Evolutionary conservation across 371 early-diverging fungal genomes (phyloP), one percentile per base, ranked within the genome.

Genomic region (Nematocida sp.): DNA sequence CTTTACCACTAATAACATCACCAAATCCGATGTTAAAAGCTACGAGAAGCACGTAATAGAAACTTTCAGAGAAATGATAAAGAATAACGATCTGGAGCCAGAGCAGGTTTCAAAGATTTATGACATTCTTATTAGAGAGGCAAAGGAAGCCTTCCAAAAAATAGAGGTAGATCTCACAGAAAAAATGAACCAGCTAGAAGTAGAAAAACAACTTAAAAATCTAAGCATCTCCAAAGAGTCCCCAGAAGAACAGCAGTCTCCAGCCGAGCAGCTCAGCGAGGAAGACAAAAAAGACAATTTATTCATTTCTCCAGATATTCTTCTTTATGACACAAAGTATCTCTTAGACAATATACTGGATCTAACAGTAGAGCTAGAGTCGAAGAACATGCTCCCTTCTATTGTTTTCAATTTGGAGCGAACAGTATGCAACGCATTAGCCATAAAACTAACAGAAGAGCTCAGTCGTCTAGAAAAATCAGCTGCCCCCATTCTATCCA

Each of bases 381-480:
- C 77, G 36, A 50, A 75, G 38, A 61, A 86, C 45, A 83, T 82
- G 78, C 80, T 86, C 0, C 87, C 87, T 9, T 87, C 84, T 42
- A 85, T 87, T 51, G 75, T 86, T 33, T 87, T 87, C 61, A 84
- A 84, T 68, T 85, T 82, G 47, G 88, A 86, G 67, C 82, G 87
- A 39, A 79, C 80, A 35, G 66, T 81, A n/a, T 83, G 87, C 55
- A 84, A 82, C 36, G 71, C 69, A n/a, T 57, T 87, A 9, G 86
- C 86, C 1, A 40, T 75, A 18, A 38, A 55, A 20, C 69, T 86
- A 2, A 66, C 66, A 33, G 40, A 78, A 30, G 55, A 82, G 59
- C 66, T 86, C 25, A 79, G 79, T 28, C 55, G 54, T 5, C 42
- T 55, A 33, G 84, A 84, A 38, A 79, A 53, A 28, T n/a, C 18